Conservation (phyloP, 768 basidiomycete genomes). For the Tubosaeta sp. region DNA sequence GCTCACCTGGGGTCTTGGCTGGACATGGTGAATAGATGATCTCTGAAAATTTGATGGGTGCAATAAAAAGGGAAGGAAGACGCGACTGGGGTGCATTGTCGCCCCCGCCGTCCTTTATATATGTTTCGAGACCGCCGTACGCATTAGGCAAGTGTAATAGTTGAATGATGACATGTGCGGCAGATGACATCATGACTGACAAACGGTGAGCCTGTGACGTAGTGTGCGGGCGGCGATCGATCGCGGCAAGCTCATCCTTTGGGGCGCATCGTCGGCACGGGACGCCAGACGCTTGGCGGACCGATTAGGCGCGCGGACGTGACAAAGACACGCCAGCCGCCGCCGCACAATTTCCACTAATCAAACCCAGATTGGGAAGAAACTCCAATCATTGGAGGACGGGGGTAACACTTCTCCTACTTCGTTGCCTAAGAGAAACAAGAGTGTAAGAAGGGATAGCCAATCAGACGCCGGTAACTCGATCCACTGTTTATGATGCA, state of each 20-base stretch:
- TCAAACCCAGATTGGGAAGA: neutral
- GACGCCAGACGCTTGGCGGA: neutral
- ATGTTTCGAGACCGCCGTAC: constrained; percentile 16
- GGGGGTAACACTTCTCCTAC: too few species aligned
- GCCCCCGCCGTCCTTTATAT: constrained; percentile 22
- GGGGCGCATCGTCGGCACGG: neutral
- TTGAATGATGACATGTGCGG: constrained; percentile 19
- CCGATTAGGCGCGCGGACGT: neutral
- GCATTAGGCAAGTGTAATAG: constrained; percentile 27
- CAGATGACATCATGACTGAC: constrained; percentile 27
- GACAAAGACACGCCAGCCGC: neutral
- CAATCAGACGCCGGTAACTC: neutral
- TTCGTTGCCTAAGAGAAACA: neutral
- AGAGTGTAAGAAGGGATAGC: neutral
- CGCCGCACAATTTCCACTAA: neutral
- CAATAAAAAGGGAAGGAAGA: constrained; percentile 2
- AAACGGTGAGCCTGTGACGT: constrained; percentile 18
- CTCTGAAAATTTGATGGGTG: neutral
- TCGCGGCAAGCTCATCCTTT: neutral
- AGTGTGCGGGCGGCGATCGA: constrained; percentile 10
- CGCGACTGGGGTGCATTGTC: neutral
- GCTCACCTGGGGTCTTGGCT: constrained; percentile 27
- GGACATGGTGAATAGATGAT: constrained; percentile 2
- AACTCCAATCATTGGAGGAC: neutral
- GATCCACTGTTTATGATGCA: neutral